Conservation (phyloP, 148 eudicot genomes). For the Silene conica region DNA sequence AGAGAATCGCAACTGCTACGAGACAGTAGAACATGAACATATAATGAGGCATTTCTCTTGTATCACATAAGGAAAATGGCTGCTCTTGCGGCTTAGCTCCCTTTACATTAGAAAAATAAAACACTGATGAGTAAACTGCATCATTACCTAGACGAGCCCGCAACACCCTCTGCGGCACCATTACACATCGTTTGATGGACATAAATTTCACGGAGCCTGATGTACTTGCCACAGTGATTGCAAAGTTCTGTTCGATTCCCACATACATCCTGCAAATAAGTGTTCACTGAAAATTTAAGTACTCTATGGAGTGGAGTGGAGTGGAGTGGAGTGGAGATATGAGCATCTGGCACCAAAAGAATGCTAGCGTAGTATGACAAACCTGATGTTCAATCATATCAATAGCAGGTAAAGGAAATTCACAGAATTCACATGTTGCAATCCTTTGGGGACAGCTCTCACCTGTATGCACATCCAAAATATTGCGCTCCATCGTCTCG, state of each 20-base stretch:
- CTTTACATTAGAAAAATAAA: not conserved
- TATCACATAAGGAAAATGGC: too few relatives aligned
- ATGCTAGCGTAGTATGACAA: not conserved
- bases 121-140: not conserved
- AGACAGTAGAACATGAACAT: too few relatives aligned
- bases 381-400: conserved; percentile 94
- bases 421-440: conserved; percentile 86
- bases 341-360: not conserved
- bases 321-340: not conserved
- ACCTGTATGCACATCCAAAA: conserved; percentile 71
- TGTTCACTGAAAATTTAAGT: not conserved
- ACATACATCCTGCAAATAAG: conserved; percentile 75
- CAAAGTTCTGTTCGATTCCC: conserved; percentile 92
- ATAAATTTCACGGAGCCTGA: conserved; percentile 72
- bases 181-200: conserved; percentile 76
- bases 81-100: too few relatives aligned
- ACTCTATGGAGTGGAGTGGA: too few relatives aligned
- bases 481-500: conserved; percentile 76
- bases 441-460: conserved; percentile 87
- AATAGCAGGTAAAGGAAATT: conserved; percentile 87
- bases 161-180: conserved; percentile 40
- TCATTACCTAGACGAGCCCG: conserved; percentile 67
- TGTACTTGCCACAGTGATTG: conserved; percentile 60
- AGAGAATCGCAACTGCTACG: too few relatives aligned
- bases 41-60: too few relatives aligned